Percentiles rank a stretch among this genome's conserved stretches.
phyloP scores from a whole-genome alignment of 306 rosid genomes.

The Potentilla sterilis region DNA sequence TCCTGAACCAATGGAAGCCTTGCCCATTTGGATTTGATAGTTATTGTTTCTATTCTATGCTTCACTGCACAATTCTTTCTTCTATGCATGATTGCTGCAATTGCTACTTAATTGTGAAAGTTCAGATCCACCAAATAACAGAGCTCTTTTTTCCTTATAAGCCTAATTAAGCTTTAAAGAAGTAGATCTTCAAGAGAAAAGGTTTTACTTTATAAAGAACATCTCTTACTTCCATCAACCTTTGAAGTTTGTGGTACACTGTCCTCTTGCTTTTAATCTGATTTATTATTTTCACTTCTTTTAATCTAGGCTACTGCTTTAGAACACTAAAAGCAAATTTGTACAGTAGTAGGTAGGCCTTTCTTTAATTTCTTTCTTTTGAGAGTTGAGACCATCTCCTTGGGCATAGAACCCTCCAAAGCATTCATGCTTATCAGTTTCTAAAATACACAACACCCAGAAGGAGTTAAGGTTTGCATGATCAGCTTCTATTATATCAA shows the following conservation, averaged over 20 bases:
- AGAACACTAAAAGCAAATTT: background rate
- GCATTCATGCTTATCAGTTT: background rate
- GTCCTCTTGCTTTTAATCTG: constrained; percentile 16
- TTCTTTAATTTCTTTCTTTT: background rate
- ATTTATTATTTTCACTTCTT: background rate
- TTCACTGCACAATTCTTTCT: background rate
- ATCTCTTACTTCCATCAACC: constrained; percentile 15
- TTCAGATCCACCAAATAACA: constrained; percentile 2
- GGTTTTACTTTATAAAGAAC: background rate
- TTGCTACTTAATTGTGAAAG: background rate
- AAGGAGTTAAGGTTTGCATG: background rate
- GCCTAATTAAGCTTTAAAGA: background rate
- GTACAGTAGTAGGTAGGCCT: background rate
- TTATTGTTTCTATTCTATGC: background rate
- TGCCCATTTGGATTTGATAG: background rate
- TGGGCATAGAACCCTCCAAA: background rate
- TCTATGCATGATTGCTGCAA: background rate
- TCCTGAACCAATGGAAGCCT: background rate
- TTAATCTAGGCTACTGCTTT: background rate
- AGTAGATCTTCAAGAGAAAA: background rate
- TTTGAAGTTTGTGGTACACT: constrained; percentile 8
- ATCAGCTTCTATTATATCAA: constrained; percentile 5
- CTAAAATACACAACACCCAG: background rate
- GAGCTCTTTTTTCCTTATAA: background rate
- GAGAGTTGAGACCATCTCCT: background rate